phyloP scores from a whole-genome alignment of 345 rosid genomes.

The Limnanthes douglasii region DNA sequence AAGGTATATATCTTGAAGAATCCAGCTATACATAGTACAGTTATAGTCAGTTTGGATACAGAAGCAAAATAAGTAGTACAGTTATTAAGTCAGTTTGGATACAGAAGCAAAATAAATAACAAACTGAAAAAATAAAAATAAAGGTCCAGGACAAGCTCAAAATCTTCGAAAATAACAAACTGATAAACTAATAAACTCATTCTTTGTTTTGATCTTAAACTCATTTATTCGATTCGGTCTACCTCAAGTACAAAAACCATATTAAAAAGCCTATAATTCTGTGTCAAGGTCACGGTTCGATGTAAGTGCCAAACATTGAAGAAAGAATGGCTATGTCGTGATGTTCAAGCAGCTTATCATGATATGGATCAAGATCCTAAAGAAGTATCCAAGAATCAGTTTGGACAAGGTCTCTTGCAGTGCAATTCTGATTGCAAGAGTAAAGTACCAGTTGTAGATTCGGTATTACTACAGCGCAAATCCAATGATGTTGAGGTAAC shows the following conservation, averaged over 20 bases:
- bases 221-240: no score
- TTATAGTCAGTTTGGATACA: no score
- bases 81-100: no score
- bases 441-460: constrained; percentile 32
- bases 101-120: no score
- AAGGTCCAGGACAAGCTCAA: no score
- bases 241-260: no score
- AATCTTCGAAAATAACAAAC: no score
- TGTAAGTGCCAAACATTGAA: constrained; percentile 70
- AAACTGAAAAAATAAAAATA: no score
- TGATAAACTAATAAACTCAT: no score
- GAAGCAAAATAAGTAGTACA: no score
- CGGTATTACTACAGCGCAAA: constrained; percentile 50
- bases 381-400: constrained; percentile 46
- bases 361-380: constrained; percentile 37
- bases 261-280: no score
- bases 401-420: constrained; percentile 68
- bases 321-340: constrained; percentile 78
- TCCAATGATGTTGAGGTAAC: constrained; percentile 51
- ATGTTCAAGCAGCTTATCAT: constrained; percentile 61
- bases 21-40: not conserved
- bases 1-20: constrained; percentile 31
- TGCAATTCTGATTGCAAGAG: constrained; percentile 63
- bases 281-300: constrained; percentile 60
- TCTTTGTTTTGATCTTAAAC: no score